These are phyloP conservation scores for Excoecaria agallocha DNA, from an alignment of 345 rosid genomes.

Conservation along the genomic window DNA sequence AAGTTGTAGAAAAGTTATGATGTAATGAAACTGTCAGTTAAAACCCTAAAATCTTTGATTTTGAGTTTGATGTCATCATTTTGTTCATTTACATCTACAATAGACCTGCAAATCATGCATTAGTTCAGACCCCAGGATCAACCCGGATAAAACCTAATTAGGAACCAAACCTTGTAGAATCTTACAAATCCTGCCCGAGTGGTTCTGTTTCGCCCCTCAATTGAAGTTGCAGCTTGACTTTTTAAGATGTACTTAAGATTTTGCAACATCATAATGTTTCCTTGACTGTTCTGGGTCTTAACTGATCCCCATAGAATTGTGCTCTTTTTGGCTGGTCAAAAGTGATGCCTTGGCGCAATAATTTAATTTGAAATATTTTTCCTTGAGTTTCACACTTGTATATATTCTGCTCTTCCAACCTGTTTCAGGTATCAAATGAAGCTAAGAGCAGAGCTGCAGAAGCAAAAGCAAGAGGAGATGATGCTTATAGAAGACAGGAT, in stretches of 20 bases:
- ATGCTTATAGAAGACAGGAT: slow-evolving; percentile 65
- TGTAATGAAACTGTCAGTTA: too few relatives aligned
- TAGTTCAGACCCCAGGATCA: not conserved
- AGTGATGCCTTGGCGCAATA: not conserved
- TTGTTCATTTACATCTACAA: too few relatives aligned
- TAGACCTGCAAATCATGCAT: too few relatives aligned
- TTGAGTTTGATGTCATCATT: too few relatives aligned
- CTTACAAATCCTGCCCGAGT: not conserved
- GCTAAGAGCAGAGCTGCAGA: slow-evolving; percentile 75
- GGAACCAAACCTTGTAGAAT: not conserved
- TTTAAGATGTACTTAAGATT: not conserved
- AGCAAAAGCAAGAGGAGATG: slow-evolving; percentile 91
- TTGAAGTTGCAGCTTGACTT: not conserved
- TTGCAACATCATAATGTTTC: not conserved
- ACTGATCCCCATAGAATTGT: not conserved
- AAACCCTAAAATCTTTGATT: too few relatives aligned
- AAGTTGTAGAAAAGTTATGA: not conserved
- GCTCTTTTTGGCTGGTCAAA: slow-evolving; percentile 1
- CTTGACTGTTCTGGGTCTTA: not conserved
- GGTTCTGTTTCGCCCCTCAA: not conserved
- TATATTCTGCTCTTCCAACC: not conserved
- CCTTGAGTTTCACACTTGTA: not conserved
- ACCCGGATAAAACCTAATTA: not conserved
- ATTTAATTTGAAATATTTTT: not conserved
- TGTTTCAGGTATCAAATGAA: slow-evolving; percentile 67